Evolutionary conservation across 805 yeast species (phyloP), one percentile per base, ranked within the genome.

Genomic region (Lipomyces mesembrius): DNA sequence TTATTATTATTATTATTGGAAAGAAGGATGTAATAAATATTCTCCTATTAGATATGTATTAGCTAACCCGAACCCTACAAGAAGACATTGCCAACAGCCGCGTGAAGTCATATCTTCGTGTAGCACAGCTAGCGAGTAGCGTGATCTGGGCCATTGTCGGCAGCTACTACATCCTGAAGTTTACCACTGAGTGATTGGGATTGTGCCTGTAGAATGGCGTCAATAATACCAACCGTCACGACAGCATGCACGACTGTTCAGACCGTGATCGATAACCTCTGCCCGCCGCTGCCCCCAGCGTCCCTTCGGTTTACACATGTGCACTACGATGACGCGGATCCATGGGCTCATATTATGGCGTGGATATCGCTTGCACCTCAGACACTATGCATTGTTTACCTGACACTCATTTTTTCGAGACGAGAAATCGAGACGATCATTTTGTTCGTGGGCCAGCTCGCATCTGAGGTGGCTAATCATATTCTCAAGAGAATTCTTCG

Each of bases 381-480:
- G 62, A 84, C 88, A 53, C 81, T 91, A 25, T 83, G 93, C 77
- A 86, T 90, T 27, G 90, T 90, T 74, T 88, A 93, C 74, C 84
- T 91, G 43, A 86, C 97, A 12, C 90, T 96, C 91, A 90, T 93
- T 74, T 79, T 94, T 56, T 61, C 88, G 14, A 84, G 97, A 0
- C 80, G 98, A 62, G 98, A 95, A 74, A 82, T 91, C 34, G 97
- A 93, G 75, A 91, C 97, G 0, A 87, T 92, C 25, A 79, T 93
- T 60, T 82, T 91, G 69, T 94, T 94, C 0, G 89, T 84, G 1
- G 99, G 98, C 1, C 98, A 94, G 74, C 86, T 93, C 7, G 79
- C 83, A 20, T 89, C 91, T 69, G 98, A 95, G 76, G 74, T 88
- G 0, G 74, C 87, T 32, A 94, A 94, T 77, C 86, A 88, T 65